Evolutionary conservation across 176 grass and related monocot genomes (phyloP).

Genomic region (Bolboschoenus planiculmis): DNA sequence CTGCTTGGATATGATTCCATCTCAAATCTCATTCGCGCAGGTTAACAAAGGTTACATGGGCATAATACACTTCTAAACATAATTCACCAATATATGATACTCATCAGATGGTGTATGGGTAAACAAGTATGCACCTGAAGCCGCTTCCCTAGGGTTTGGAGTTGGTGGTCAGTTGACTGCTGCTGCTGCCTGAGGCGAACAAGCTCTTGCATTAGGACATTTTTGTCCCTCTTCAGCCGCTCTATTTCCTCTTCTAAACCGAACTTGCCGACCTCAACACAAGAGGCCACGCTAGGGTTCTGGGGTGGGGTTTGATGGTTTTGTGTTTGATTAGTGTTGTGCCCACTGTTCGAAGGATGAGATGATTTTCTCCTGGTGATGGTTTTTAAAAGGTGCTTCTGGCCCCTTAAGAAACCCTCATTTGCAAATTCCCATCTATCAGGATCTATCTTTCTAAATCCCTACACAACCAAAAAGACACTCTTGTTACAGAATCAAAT

Average conservation of each 20-base stretch:
- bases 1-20: not conserved
- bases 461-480: slow-evolving; percentile 36
- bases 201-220: slow-evolving; percentile 95
- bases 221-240: slow-evolving; percentile 88
- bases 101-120: not conserved
- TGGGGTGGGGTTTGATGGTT: slow-evolving; percentile 52
- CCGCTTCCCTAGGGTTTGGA: slow-evolving; percentile 66
- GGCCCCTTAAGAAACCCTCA: slow-evolving; percentile 85
- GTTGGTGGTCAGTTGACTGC: slow-evolving; percentile 77
- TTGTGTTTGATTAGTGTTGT: slow-evolving; percentile 22
- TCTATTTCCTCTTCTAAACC: slow-evolving; percentile 94
- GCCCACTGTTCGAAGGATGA: slow-evolving; percentile 14
- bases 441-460: slow-evolving; percentile 96
- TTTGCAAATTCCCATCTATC: slow-evolving; percentile 99
- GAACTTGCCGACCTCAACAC: slow-evolving; percentile 90
- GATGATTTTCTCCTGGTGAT: slow-evolving; percentile 83
- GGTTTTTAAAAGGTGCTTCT: slow-evolving; percentile 83
- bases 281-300: slow-evolving; percentile 58
- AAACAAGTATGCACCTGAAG: slow-evolving; percentile 35
- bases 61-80: not conserved
- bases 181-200: slow-evolving; percentile 81
- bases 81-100: not conserved
- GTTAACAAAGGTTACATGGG: not conserved
- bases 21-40: not conserved
- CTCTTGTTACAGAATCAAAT: not conserved